A percentile compares a stretch with the other conserved stretches of the same genome.
Evolutionary conservation across 345 rosid species (phyloP).

Genomic region (Hibiscus tridactylites): DNA sequence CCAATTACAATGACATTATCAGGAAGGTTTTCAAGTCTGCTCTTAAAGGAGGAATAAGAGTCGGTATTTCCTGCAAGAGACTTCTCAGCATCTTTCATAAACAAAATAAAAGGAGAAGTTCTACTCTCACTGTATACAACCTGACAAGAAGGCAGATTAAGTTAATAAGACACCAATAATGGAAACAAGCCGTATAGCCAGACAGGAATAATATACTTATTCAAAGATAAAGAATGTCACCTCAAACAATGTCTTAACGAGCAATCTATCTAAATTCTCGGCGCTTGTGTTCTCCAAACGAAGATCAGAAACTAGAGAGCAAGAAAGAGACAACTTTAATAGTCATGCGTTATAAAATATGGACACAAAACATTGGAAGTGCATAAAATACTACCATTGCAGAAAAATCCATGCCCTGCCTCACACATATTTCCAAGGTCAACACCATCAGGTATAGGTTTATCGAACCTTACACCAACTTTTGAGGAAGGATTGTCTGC

Average conservation of each 20-base stretch:
- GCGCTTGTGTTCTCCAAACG: conserved; percentile 37
- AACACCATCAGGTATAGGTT: conserved; percentile 68
- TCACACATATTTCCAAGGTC: conserved; percentile 77
- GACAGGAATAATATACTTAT: not conserved
- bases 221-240: conserved; percentile 25
- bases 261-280: conserved; percentile 55
- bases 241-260: conserved; percentile 76
- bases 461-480: conserved; percentile 82
- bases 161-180: conserved; percentile 9
- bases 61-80: conserved; percentile 65
- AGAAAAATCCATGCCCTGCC: conserved; percentile 68
- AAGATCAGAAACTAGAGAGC: conserved; percentile 57
- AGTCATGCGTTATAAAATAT: too few species aligned
- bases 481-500: conserved; percentile 69
- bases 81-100: conserved; percentile 88
- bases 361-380: not conserved
- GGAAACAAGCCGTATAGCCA: conserved; percentile 1
- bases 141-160: conserved; percentile 30
- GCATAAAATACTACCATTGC: conserved; percentile 47
- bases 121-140: conserved; percentile 61
- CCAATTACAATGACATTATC: conserved; percentile 69
- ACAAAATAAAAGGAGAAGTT: conserved; percentile 74
- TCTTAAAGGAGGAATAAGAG: conserved; percentile 52
- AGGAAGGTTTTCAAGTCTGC: conserved; percentile 62
- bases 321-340: conserved; percentile 4